Percentiles rank a stretch among this genome's conserved stretches.
These are phyloP conservation scores for Geosmithia flava DNA, from an alignment of 2,329 filamentous ascomycete species.

Conservation along the genomic window DNA sequence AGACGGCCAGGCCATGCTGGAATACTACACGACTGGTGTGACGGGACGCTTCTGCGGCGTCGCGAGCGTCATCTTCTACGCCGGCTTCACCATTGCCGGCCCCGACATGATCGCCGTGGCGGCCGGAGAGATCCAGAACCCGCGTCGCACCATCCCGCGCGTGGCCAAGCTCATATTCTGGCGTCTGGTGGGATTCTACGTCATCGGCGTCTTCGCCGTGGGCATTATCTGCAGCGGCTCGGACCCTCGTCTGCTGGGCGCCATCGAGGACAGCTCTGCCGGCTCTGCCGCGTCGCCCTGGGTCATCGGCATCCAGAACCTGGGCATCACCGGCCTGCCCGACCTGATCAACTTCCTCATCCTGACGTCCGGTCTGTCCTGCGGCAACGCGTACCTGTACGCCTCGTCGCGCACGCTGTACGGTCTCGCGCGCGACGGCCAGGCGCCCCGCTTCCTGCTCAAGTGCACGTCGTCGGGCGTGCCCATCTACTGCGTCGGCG, in stretches of 20 bases:
- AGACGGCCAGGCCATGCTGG: conserved; percentile 17
- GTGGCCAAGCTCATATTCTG: conserved; percentile 66
- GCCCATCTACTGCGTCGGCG: conserved; percentile 38
- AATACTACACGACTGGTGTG: conserved; percentile 27
- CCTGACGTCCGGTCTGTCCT: conserved; percentile 34
- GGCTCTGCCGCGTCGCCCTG: conserved; percentile 47
- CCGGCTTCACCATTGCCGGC: conserved; percentile 55
- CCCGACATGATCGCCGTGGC: conserved; percentile 52
- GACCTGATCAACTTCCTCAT: conserved; percentile 49
- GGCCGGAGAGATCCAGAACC: conserved; percentile 49
- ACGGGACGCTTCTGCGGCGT: conserved; percentile 51
- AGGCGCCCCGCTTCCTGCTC: conserved; percentile 35
- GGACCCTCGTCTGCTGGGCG: conserved; percentile 23
- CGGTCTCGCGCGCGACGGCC: conserved; percentile 31
- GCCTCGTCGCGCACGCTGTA: conserved; percentile 31
- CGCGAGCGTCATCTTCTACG: conserved; percentile 45
- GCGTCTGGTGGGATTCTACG: conserved; percentile 58
- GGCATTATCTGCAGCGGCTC: conserved; percentile 41
- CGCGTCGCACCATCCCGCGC: conserved; percentile 50
- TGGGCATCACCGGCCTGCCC: conserved; percentile 37
- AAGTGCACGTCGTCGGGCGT: conserved; percentile 47
- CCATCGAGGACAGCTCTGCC: conserved; percentile 34
- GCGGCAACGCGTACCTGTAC: conserved; percentile 36
- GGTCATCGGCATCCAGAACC: conserved; percentile 45
- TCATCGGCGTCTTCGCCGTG: conserved; percentile 48